Evolutionary conservation across 768 basidiomycete genomes (phyloP).

Genomic region (Collybia nuda): DNA sequence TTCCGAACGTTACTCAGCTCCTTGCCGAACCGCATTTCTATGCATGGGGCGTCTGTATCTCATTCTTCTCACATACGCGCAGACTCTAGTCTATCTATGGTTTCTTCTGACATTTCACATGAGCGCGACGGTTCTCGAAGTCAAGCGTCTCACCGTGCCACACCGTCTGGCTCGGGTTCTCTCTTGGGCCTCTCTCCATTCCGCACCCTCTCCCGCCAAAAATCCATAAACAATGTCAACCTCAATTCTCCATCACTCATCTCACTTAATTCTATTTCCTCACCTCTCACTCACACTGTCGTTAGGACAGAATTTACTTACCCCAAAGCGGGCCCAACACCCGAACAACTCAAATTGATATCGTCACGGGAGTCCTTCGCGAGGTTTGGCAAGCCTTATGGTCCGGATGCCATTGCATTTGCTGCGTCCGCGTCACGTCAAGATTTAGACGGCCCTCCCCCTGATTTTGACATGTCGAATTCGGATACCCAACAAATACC

Average conservation of each 20-base stretch:
- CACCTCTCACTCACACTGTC: conserved; percentile 74
- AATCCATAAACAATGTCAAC: conserved; percentile 39
- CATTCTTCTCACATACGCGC: conserved; percentile 25
- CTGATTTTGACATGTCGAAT: conserved; percentile 46
- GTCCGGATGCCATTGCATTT: conserved; percentile 68
- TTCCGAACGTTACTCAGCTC: conserved; percentile 42
- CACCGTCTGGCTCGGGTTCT: conserved; percentile 30
- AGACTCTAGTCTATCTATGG: conserved; percentile 27
- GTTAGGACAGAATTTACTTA: conserved; percentile 71
- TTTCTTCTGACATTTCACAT: conserved; percentile 19
- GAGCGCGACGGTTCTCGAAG: conserved; percentile 22
- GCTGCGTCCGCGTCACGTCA: conserved; percentile 49
- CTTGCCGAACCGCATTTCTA: conserved; percentile 33
- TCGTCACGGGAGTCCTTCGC: conserved; percentile 65
- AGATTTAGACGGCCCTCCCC: conserved; percentile 46
- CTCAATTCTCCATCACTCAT: conserved; percentile 68
- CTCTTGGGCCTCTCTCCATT: conserved; percentile 43
- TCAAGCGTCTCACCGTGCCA: conserved; percentile 27
- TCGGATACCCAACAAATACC: conserved; percentile 5
- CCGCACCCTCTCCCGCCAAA: conserved; percentile 50
- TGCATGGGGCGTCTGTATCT: conserved; percentile 18
- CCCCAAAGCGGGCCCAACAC: conserved; percentile 61
- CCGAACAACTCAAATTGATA: conserved; percentile 66
- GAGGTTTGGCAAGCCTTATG: conserved; percentile 76
- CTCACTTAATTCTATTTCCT: conserved; percentile 72